Base-by-base conservation (phyloP, 805 yeast species). In the Candida chilensis region DNA sequence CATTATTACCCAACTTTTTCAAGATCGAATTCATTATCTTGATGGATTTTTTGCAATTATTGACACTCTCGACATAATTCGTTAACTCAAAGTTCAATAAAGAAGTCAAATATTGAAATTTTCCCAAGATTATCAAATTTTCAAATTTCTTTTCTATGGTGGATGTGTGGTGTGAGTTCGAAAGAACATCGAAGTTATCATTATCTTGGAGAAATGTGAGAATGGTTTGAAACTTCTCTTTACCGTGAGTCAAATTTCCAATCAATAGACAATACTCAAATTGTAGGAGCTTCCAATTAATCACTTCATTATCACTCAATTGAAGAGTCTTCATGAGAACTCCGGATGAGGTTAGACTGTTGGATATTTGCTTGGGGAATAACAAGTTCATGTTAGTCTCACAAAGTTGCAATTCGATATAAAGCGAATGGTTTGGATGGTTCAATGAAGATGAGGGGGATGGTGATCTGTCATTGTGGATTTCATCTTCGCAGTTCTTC, bases 1-100 rank as follows among this genome's bases (percentile, higher is more conserved):
- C 32, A 17, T 30, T 46, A 7, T 39, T 27, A 5, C 40, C 41
- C 4, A 56, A 47, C 32, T 64, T 68, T 33, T 67, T 69, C 24
- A 77, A 33, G 6, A 78, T 48, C 0, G 83, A 73, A 33, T 68
- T 66, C 6, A 72, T 45, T 5, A 79, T 47, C 37, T 74, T 70
- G 3, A 76, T 50, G 1, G 76, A 58, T 8, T 64, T 54, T 33
- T 70, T 76, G 10, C 61, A 47, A 27, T 71, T 70, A 9, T 35
- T 14, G 16, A 60, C 48, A 4, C 70, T 53, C 5, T 44, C 48
- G 3, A 47, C 28, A 25, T 42, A 41, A n/a, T 52, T 46, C 0
- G 37, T 32, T 1, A 27, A 16, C n/a, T 38, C 27, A 19, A 27
- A 30, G 16, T 50, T 45, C 20, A 56, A 37, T 14, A 37, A 30